Evolutionary conservation across 192 early-diverging fungal genomes (phyloP), one percentile per base, ranked within the genome.

Genomic region (Linnemannia zychae): DNA sequence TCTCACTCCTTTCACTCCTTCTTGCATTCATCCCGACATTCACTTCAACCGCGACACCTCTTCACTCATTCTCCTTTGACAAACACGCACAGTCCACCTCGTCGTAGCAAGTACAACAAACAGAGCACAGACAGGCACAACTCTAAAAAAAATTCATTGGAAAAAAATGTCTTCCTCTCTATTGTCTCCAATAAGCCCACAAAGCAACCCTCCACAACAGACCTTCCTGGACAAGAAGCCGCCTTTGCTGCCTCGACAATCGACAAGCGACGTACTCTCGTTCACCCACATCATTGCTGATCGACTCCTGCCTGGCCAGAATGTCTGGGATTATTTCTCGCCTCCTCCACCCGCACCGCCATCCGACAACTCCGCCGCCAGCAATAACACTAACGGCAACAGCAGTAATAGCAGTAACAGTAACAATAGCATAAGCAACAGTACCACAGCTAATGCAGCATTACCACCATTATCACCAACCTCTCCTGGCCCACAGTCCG

Each of bases 201-300:
- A 79, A 24, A 75, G 73, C 36, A 75, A 77, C 2, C 57, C 74
- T 34, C 57, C 57, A 24, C 57, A 31, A 13, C 83, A 85, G 22
- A 85, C 83, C 34, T 85, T 85, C 74, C 31, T 85, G 74, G 77
- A 76, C 37, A 79, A 85, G 60, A 85, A 76, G 16, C 77, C 77
- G 0, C 82, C 78, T 0, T 50, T 85, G 47, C 34, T 85, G 18
- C 83, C 83, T 16, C 77, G 83, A 12, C 83, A 85, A 63, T 85
- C 83, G 18, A 85, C 83, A 22, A 79, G 53, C 63, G 83, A 85
- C 73, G 70, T 85, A 60, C 77, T 85, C 38, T 85, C 83, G 28
- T 85, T 85, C 74, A 85, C 83, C 6, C 83, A 73, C 44, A 85
- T 85, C 77, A 85, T 85, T 34, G 68, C 77, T 24, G 60, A 85